Conservation (phyloP, 768 basidiomycete species). For the Auriscalpium vulgare region DNA sequence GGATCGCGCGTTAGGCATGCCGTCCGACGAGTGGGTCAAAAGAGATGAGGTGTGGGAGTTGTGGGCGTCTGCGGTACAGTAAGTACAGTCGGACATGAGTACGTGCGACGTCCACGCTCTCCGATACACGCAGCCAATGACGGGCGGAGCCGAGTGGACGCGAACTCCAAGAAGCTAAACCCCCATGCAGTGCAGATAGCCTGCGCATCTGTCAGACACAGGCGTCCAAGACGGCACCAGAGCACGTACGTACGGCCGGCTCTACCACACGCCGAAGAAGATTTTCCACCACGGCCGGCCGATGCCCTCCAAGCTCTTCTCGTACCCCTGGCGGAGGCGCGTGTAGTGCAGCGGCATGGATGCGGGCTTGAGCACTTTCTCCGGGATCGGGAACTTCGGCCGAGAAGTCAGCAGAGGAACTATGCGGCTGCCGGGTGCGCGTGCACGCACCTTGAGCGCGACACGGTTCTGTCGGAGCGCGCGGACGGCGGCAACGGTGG, state of each 20-base stretch:
- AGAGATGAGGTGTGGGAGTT: too few species aligned
- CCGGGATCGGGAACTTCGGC: conserved; percentile 57
- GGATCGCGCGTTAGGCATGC: too few species aligned
- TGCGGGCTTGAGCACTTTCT: conserved; percentile 55
- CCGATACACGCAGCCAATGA: too few species aligned
- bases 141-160: too few species aligned
- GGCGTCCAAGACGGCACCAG: neutral
- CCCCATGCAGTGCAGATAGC: neutral
- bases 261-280: conserved; percentile 70
- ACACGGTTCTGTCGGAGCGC: conserved; percentile 48
- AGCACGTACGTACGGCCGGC: neutral
- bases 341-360: conserved; percentile 70
- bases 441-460: conserved; percentile 43
- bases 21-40: too few species aligned
- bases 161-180: too few species aligned
- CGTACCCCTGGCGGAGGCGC: conserved; percentile 63
- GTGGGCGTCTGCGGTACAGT: too few species aligned
- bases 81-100: too few species aligned
- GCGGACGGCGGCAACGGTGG: conserved; percentile 52
- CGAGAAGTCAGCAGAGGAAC: conserved; percentile 1
- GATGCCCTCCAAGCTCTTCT: conserved; percentile 71
- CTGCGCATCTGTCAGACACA: neutral
- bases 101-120: too few species aligned
- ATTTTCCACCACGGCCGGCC: conserved; percentile 79
- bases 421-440: neutral